Percentiles rank a stretch among this genome's conserved stretches.
Evolutionary conservation across 495 filamentous ascomycete genomes (phyloP).

Genomic region (Aspergillus biplanus): DNA sequence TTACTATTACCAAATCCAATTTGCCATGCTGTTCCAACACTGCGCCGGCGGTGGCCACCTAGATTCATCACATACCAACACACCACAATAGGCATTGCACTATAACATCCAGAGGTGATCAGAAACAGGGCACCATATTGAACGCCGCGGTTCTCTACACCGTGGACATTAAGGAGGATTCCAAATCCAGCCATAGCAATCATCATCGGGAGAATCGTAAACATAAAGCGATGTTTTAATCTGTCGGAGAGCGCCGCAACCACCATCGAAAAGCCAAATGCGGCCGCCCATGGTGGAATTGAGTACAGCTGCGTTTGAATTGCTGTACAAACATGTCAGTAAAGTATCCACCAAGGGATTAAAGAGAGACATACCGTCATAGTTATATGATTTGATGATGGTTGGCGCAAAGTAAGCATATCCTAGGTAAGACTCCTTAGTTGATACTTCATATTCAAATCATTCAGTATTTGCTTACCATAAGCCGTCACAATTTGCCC

Average conservation of each 20-base stretch:
- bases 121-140: constrained; percentile 79
- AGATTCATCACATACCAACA: constrained; percentile 97
- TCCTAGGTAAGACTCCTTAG: constrained; percentile 32
- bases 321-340: constrained; percentile 35
- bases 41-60: constrained; percentile 80
- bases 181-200: constrained; percentile 71
- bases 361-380: constrained; percentile 40
- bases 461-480: constrained; percentile 42
- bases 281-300: constrained; percentile 85
- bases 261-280: constrained; percentile 76
- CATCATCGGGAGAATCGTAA: constrained; percentile 65
- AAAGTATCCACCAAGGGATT: constrained; percentile 12
- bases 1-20: constrained; percentile 87
- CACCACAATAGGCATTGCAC: constrained; percentile 80
- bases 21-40: constrained; percentile 87
- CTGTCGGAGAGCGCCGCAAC: constrained; percentile 71
- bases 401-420: constrained; percentile 79
- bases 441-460: constrained; percentile 10
- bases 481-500: constrained; percentile 85
- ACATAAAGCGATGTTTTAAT: constrained; percentile 73
- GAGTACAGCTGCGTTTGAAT: constrained; percentile 80
- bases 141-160: constrained; percentile 53
- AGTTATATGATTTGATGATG: constrained; percentile 72
- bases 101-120: constrained; percentile 63
- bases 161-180: constrained; percentile 70